Evolutionary conservation across 2,329 filamentous ascomycete species (phyloP).

Genomic region (Aspergillus amoenus): DNA sequence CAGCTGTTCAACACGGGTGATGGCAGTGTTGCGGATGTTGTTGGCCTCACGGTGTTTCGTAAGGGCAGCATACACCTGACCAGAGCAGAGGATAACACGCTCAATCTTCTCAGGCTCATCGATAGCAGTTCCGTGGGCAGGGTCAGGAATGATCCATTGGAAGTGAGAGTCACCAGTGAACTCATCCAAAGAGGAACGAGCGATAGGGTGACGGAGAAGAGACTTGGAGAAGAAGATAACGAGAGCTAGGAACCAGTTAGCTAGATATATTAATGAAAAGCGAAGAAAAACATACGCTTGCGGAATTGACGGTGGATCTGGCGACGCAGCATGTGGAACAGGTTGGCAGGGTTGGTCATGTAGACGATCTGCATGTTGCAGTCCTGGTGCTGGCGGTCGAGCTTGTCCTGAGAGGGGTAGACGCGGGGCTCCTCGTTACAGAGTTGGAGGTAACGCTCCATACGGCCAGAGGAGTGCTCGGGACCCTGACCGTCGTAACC

Average conservation of each 20-base stretch:
- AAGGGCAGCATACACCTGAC: conserved; percentile 89
- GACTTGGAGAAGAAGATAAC: conserved; percentile 99
- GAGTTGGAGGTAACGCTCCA: conserved; percentile 96
- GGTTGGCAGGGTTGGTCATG: conserved; percentile 92
- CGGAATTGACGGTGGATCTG: conserved; percentile 99
- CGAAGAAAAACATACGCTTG: conserved; percentile 70
- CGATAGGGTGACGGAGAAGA: conserved; percentile 87
- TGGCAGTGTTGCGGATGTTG: conserved; percentile 83
- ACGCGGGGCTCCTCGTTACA: conserved; percentile 96
- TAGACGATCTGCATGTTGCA: conserved; percentile 99
- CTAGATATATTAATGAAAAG: background rate
- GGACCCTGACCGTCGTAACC: conserved; percentile 98
- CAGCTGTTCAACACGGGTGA: conserved; percentile 95
- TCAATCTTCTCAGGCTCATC: conserved; percentile 82
- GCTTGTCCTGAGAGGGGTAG: conserved; percentile 84
- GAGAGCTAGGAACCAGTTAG: conserved; percentile 60
- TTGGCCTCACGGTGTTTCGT: conserved; percentile 87
- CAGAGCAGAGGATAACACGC: conserved; percentile 89
- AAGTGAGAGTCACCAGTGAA: conserved; percentile 92
- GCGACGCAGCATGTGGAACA: conserved; percentile 93
- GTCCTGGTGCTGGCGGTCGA: conserved; percentile 96
- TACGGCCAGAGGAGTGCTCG: conserved; percentile 94
- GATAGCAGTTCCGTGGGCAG: conserved; percentile 75
- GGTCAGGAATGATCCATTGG: conserved; percentile 92
- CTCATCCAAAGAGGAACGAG: conserved; percentile 84